Evolutionary conservation across 1,139 yeast genomes (phyloP), one percentile per base, ranked within the genome.

Genomic region (Geotrichum restrictum): DNA sequence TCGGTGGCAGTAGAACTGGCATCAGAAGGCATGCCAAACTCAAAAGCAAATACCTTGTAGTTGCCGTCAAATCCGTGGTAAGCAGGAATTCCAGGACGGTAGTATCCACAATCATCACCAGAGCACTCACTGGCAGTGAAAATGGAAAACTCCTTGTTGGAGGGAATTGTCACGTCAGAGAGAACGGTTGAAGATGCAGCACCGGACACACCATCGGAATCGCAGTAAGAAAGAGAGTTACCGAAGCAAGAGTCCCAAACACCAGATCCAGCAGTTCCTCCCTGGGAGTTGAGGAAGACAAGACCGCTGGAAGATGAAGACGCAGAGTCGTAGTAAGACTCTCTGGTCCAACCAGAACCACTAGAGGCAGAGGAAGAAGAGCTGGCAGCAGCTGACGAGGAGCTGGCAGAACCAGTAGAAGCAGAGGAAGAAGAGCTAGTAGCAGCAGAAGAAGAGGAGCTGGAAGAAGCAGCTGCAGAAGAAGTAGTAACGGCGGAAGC

Each of bases 1-100:
- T 64, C 62, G 31, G 69, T 61, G 49, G 67, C 69, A 19, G 39
- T 7, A 14, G 52, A 13, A 19, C 73, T 64, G 43, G 72, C 59
- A 62, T 86, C 95, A 52, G 76, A 71, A 50, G 98, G 98, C 97
- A 91, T 91, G 64, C 78, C 74, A 73, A 93, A 91, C 72, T 89
- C 96, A 69, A 93, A 88, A 61, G 87, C 79, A 68, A 91, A 91
- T 74, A 91, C 82, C 76, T 89, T 91, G 66, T 79, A 73, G 53
- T 79, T 71, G 49, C 82, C 85, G 36, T 62, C 65, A 67, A 85
- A 93, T 27, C 98, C 98, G 65, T 89, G 95, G 74, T 81, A 86
- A 29, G 98, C 97, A 54, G 96, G 96, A 58, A 85, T 88, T 48
- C 83, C 93, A 2, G 72, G 70, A 73, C 97, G 81, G 78, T 85